Evolutionary conservation across 2,329 filamentous ascomycete genomes (phyloP).

Genomic region (Xylaria sp.): DNA sequence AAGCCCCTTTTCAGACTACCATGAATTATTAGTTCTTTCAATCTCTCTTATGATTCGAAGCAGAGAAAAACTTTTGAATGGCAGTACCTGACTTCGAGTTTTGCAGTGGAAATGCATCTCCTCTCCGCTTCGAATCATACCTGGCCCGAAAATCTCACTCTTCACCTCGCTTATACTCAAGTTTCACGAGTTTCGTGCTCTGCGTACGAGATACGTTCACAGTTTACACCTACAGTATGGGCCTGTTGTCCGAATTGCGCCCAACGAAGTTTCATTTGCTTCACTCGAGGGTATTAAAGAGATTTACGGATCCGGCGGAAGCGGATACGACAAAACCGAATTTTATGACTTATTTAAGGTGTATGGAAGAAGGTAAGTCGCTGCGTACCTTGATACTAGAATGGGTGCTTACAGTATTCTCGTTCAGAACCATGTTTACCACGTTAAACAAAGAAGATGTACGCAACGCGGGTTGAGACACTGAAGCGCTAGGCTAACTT

Average conservation of each 20-base stretch:
- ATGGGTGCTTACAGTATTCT: conserved; percentile 18
- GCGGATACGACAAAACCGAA: conserved; percentile 72
- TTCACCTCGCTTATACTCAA: conserved; percentile 64
- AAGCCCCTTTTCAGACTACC: neutral
- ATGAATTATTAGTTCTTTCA: neutral
- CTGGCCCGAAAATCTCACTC: conserved; percentile 60
- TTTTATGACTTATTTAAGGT: conserved; percentile 72
- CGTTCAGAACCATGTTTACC: conserved; percentile 67
- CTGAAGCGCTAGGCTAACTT: conserved; percentile 22
- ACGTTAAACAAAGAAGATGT: conserved; percentile 60
- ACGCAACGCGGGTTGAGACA: conserved; percentile 5
- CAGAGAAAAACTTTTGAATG: neutral
- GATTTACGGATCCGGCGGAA: conserved; percentile 71
- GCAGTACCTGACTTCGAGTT: neutral
- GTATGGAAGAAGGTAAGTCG: conserved; percentile 63
- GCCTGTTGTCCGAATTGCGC: conserved; percentile 66
- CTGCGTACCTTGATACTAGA: too few relatives aligned
- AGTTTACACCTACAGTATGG: conserved; percentile 65
- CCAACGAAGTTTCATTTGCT: conserved; percentile 69
- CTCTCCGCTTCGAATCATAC: conserved; percentile 57
- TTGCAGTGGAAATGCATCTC: conserved; percentile 44
- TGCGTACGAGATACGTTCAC: conserved; percentile 66
- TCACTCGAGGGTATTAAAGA: conserved; percentile 67
- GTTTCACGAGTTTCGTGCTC: conserved; percentile 66
- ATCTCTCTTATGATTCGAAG: neutral